Percentiles rank a stretch among this genome's conserved stretches.
Conservation (phyloP, 805 yeast species). For the Kluyveromyces dobzhanskii region DNA sequence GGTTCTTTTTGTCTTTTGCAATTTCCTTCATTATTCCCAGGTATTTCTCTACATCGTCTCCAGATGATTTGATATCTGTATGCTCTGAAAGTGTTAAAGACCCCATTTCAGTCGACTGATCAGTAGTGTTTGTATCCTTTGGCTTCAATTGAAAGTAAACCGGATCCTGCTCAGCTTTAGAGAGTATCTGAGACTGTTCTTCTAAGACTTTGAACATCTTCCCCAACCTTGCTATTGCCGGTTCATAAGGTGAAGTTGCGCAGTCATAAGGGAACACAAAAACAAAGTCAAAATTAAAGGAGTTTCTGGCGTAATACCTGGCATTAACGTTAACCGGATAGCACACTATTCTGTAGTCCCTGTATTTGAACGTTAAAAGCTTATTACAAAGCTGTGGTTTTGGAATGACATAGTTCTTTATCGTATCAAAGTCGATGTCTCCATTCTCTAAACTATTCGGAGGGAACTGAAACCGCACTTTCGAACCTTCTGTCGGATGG, state of each 20-base stretch:
- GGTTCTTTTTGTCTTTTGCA: conserved; percentile 19
- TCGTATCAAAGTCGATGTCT: conserved; percentile 67
- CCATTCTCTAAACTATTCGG: conserved; percentile 39
- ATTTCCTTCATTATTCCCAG: conserved; percentile 24
- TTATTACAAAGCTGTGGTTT: conserved; percentile 85
- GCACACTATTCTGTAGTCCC: conserved; percentile 66
- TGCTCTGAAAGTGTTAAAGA: background rate
- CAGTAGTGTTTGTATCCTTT: conserved; percentile 4
- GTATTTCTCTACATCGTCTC: conserved; percentile 15
- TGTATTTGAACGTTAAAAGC: conserved; percentile 64
- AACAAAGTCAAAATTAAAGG: conserved; percentile 87
- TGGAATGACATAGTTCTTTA: conserved; percentile 88
- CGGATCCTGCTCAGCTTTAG: conserved; percentile 42
- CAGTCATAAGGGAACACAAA: conserved; percentile 81
- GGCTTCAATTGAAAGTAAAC: conserved; percentile 26
- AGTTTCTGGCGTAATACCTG: conserved; percentile 74
- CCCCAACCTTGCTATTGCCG: conserved; percentile 76
- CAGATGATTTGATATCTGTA: conserved; percentile 4
- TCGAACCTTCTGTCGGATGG: conserved; percentile 94
- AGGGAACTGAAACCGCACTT: conserved; percentile 86
- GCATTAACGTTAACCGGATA: conserved; percentile 81
- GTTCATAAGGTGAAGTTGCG: conserved; percentile 79
- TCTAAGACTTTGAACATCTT: conserved; percentile 84
- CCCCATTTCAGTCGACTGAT: conserved; percentile 2
- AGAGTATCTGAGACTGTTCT: conserved; percentile 74